Base-by-base conservation (phyloP, 306 rosid species). In the Malus sieversii region DNA sequence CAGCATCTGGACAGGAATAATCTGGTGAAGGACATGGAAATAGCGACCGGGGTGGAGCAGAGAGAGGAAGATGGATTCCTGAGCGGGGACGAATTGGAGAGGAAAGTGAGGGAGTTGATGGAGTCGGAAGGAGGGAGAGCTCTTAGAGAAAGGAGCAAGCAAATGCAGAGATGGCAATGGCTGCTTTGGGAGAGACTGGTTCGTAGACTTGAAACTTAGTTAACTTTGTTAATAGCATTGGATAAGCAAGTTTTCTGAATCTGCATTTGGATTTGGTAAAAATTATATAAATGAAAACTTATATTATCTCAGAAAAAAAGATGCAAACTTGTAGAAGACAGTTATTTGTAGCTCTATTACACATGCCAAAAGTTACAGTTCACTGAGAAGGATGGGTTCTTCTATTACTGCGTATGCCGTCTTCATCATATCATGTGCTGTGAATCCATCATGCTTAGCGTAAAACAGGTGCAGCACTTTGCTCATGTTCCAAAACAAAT, bases 401-500 rank as follows among this genome's bases (percentile, higher is more conserved):
- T 83, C 79, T 61, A 84, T 3, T 18, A 90, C 79, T 2, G 84
- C 93, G 18, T 82, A 85, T 14, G 81, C 87, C 11, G 71, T 68
- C 59, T 87, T 82, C 61, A 85, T 72, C 91, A 94, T 58, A 59
- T 85, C 92, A 51, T 78, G 66, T 35, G 88, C 84, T 68, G 96
- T 84, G 77, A 78, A 95, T 19, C 98, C 98, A 63, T 95, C 98
- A 60, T 85, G 86, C 81, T 89, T 89, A 46, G 85, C 81, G 82
- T 95, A 92, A 79, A 95, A 87, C 12, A 90, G 82, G 78, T 90
- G 80, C 77, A 89, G 57, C 53, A 86, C 86, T 77, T 82, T 84
- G 63, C 70, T 66, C 97, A 87, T 90, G 51, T 88, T 90, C 98
- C 98, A 92, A 71, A 94, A 92, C 81, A 92, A 75, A 67, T 90